Conservation (phyloP, 2,329 filamentous ascomycete genomes). For the Penicillium sp. region DNA sequence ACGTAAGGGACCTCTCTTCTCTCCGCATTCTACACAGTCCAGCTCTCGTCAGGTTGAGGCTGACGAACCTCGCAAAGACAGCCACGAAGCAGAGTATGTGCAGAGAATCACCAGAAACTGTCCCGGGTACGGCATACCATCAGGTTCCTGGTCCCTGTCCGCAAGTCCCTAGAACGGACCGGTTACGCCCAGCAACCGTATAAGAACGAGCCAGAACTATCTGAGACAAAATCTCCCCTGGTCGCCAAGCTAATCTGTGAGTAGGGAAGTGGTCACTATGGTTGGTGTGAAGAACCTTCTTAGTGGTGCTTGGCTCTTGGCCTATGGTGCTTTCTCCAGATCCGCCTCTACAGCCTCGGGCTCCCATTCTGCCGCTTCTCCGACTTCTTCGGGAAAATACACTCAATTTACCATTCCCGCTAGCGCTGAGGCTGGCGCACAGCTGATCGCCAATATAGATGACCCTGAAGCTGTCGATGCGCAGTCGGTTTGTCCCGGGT, state of each 20-base stretch:
- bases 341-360: conserved; percentile 2
- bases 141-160: not conserved
- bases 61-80: conserved; percentile 13
- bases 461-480: conserved; percentile 63
- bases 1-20: conserved; percentile 1
- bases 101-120: conserved; percentile 23
- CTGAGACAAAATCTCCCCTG: not conserved
- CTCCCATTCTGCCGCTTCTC: not conserved
- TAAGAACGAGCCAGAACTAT: conserved; percentile 8
- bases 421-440: conserved; percentile 44
- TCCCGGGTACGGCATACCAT: not conserved
- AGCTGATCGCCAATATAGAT: conserved; percentile 60
- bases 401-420: conserved; percentile 48
- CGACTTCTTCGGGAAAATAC: conserved; percentile 18
- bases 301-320: conserved; percentile 24
- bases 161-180: not conserved
- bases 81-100: not conserved
- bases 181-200: conserved; percentile 5
- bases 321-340: conserved; percentile 21
- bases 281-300: conserved; percentile 20
- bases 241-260: not conserved
- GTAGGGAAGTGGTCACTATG: conserved; percentile 17
- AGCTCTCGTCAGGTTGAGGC: not conserved
- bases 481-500: conserved; percentile 62
- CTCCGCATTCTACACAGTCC: conserved; percentile 4